phyloP scores from a whole-genome alignment of 805 yeast species.

The Zygosaccharomyces pseudorouxii region DNA sequence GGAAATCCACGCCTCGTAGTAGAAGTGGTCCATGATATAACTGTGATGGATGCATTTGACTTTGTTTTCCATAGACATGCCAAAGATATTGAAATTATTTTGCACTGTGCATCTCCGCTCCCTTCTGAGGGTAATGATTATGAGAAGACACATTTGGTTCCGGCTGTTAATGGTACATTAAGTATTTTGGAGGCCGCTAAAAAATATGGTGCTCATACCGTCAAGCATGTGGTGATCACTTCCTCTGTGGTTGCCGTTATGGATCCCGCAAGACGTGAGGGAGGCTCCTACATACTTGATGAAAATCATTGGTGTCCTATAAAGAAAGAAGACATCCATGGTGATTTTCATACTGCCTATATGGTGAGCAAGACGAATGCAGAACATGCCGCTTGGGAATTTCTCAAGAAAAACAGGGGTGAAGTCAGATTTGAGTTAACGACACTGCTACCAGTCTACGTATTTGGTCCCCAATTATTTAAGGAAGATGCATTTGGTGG shows the following conservation, averaged over 20 bases:
- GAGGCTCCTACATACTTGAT: constrained; percentile 20
- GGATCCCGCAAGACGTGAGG: constrained; percentile 19
- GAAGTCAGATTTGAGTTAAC: constrained; percentile 28
- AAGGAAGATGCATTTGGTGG: constrained; percentile 35
- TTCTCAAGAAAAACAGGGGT: constrained; percentile 36
- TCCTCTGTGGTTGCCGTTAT: constrained; percentile 51
- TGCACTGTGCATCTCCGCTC: constrained; percentile 52
- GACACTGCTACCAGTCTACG: constrained; percentile 42
- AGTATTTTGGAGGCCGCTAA: background rate
- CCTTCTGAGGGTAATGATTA: constrained; percentile 34
- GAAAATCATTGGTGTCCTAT: constrained; percentile 39
- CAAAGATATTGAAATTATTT: constrained; percentile 39
- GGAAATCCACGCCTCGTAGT: constrained; percentile 25
- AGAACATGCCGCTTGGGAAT: constrained; percentile 55
- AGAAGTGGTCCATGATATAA: constrained; percentile 37
- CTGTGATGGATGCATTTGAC: constrained; percentile 42
- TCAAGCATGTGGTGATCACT: constrained; percentile 47
- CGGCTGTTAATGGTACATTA: constrained; percentile 20
- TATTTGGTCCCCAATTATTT: constrained; percentile 51
- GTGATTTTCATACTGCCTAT: constrained; percentile 39
- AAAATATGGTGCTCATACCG: constrained; percentile 38
- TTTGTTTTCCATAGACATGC: constrained; percentile 37
- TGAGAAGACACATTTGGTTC: constrained; percentile 46
- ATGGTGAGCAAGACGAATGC: constrained; percentile 42
- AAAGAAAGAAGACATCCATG: constrained; percentile 24